These are phyloP conservation scores for Coffea eugenioides DNA, from an alignment of 257 asterid genomes.

Conservation along the genomic window DNA sequence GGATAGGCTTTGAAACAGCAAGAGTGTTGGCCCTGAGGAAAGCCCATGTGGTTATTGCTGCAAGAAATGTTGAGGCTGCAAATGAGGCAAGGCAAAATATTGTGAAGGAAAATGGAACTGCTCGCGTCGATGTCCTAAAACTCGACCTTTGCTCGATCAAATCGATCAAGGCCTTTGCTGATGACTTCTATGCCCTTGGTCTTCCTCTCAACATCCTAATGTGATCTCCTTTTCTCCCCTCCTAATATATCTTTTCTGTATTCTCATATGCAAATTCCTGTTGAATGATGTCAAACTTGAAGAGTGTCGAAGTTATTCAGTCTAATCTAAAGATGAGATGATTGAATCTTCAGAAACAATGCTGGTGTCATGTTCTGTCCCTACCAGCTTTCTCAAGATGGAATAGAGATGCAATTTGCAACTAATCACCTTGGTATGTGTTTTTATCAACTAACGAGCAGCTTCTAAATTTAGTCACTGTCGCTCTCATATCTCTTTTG, in stretches of 20 bases:
- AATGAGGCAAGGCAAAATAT: constrained; percentile 60
- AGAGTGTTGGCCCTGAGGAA: constrained; percentile 71
- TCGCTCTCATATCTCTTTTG: background rate
- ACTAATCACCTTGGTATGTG: constrained; percentile 83
- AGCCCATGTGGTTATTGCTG: constrained; percentile 73
- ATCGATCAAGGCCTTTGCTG: constrained; percentile 61
- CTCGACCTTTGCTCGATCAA: constrained; percentile 68
- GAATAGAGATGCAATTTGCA: constrained; percentile 85
- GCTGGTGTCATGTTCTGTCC: constrained; percentile 96
- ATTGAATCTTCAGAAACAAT: constrained; percentile 63
- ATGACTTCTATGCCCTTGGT: constrained; percentile 52
- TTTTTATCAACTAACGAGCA: background rate
- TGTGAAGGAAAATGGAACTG: constrained; percentile 41
- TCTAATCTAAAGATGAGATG: background rate
- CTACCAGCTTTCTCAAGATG: constrained; percentile 72
- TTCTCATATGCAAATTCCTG: background rate
- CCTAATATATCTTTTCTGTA: background rate
- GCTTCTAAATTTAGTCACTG: background rate
- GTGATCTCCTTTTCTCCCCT: constrained; percentile 24
- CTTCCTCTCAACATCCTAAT: constrained; percentile 89
- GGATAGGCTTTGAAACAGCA: constrained; percentile 83
- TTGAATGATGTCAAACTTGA: background rate
- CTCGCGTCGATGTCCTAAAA: constrained; percentile 59
- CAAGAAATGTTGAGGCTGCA: constrained; percentile 76
- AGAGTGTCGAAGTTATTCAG: background rate